A percentile compares a stretch with the other conserved stretches of the same genome.
Conservation (phyloP, 306 rosid species). For the Trifolium dubium region DNA sequence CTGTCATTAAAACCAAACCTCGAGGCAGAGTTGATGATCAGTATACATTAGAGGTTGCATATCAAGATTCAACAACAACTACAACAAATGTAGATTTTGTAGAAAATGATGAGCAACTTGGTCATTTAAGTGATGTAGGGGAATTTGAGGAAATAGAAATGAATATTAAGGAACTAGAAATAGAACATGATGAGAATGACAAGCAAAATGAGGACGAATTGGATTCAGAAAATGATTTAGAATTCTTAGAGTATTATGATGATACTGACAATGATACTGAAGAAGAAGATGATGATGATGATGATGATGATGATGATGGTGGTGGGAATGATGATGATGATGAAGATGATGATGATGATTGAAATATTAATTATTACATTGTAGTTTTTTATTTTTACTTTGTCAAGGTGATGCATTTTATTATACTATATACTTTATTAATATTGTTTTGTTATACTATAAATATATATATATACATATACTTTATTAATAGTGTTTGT, state of each 20-base stretch:
- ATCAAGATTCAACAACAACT: neutral
- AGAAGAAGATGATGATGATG: no score
- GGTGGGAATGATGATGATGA: no score
- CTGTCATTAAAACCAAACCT: constrained; percentile 2
- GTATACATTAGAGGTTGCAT: constrained; percentile 2
- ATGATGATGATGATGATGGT: neutral
- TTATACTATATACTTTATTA: no score
- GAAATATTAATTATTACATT: no score
- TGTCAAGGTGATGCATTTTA: no score
- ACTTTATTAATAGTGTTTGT: no score
- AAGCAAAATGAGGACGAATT: neutral
- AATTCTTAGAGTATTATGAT: neutral
- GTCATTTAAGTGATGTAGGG: no score
- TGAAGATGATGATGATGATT: no score
- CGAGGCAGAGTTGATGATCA: neutral
- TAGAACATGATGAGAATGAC: neutral
- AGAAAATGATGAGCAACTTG: constrained; percentile 3
- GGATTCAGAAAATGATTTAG: neutral
- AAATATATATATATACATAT: no score
- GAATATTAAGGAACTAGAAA: neutral
- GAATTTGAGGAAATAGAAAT: neutral
- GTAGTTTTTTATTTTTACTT: no score
- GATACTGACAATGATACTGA: neutral
- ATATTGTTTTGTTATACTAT: no score
- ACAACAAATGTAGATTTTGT: neutral